Evolutionary conservation across 1,139 yeast species (phyloP).

Genomic region (Debaryomyces udenii): DNA sequence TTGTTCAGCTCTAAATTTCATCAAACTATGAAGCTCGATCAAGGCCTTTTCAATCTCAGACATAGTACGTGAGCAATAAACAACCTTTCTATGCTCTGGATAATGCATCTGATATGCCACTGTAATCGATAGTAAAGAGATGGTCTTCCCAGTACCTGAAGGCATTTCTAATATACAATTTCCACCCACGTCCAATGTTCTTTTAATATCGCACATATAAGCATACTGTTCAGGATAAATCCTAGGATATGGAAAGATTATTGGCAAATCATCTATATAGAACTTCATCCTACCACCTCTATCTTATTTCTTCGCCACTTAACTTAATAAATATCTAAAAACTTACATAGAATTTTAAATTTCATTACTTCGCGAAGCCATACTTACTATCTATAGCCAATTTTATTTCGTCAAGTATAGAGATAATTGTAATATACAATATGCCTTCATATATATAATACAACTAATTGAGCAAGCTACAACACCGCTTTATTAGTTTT

Average conservation of each 20-base stretch:
- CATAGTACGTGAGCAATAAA: slow-evolving; percentile 99
- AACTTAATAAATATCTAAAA: too few species aligned
- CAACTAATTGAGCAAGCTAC: not conserved
- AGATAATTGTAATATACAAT: too few species aligned
- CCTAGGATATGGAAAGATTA: slow-evolving; percentile 93
- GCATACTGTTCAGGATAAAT: slow-evolving; percentile 98
- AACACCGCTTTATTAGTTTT: too few species aligned
- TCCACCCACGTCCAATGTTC: slow-evolving; percentile 95
- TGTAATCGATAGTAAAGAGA: slow-evolving; percentile 84
- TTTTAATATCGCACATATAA: slow-evolving; percentile 94
- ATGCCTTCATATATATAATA: too few species aligned
- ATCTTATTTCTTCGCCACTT: not conserved
- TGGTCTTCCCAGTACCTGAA: slow-evolving; percentile 99
- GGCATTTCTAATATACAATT: slow-evolving; percentile 98
- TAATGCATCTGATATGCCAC: slow-evolving; percentile 95
- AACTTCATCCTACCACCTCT: slow-evolving; percentile 52
- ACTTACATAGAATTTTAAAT: too few species aligned
- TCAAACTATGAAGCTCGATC: slow-evolving; percentile 85
- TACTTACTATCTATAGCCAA: too few species aligned
- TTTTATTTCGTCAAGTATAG: too few species aligned
- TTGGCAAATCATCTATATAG: slow-evolving; percentile 92
- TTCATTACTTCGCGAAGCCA: too few species aligned
- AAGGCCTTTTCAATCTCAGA: slow-evolving; percentile 97
- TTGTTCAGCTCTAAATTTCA: slow-evolving; percentile 83
- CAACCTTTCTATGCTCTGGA: slow-evolving; percentile 91